These are phyloP conservation scores for Phialophora verrucosa DNA, from an alignment of 2,329 filamentous ascomycete species.

Conservation along the genomic window DNA sequence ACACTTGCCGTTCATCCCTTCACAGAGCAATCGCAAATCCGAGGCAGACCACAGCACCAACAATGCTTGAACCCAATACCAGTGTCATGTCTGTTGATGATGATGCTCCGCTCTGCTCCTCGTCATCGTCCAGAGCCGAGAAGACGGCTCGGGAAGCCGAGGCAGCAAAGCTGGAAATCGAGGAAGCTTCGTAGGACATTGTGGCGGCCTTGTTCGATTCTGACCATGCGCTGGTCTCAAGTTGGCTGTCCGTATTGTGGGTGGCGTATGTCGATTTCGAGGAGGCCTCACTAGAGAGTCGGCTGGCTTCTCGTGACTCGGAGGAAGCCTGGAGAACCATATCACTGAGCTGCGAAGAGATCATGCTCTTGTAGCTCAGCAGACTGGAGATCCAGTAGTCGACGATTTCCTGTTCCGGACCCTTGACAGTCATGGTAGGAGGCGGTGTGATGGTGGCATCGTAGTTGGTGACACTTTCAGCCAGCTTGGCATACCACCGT, in stretches of 20 bases:
- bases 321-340: background rate
- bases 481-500: slow-evolving; percentile 19
- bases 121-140: background rate
- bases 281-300: slow-evolving; percentile 13
- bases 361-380: slow-evolving; percentile 14
- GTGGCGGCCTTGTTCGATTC: slow-evolving; percentile 12
- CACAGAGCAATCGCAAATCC: slow-evolving; percentile 18
- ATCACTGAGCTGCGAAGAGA: background rate
- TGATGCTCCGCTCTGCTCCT: slow-evolving; percentile 4
- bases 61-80: slow-evolving; percentile 19
- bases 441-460: slow-evolving; percentile 27
- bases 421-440: slow-evolving; percentile 8
- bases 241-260: background rate
- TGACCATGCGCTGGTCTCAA: slow-evolving; percentile 12
- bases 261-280: slow-evolving; percentile 17
- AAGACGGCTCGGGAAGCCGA: slow-evolving; percentile 18
- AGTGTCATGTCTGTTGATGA: background rate
- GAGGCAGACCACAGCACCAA: slow-evolving; percentile 20
- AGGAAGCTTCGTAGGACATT: background rate
- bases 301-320: slow-evolving; percentile 15
- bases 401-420: slow-evolving; percentile 6
- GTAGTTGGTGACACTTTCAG: slow-evolving; percentile 25
- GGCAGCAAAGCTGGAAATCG: slow-evolving; percentile 6
- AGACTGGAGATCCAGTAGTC: slow-evolving; percentile 21
- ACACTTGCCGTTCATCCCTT: background rate